Base-by-base conservation (phyloP, 139 green algal genomes). In the Coelastrella sp. region DNA sequence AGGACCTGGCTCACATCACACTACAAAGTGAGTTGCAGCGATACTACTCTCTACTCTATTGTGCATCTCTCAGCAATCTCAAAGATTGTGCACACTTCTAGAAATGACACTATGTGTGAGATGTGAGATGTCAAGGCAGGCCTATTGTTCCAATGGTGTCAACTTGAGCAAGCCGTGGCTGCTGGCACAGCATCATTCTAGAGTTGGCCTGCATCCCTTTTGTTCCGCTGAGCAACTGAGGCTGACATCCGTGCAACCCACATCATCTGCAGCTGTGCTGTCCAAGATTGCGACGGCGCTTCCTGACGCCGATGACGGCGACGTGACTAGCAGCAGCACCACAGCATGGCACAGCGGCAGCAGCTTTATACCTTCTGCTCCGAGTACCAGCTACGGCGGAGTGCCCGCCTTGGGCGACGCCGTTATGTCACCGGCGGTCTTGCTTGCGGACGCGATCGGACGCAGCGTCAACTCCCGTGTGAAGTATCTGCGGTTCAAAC, bases 1-100 rank as follows among this genome's bases (percentile, higher is more conserved):
- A 93, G 45, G 78, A 92, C 57, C 83, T 95, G 67, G 88, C 92
- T 4, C 77, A 92, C 7, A 91, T 95, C 35, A 89, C 92, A 17
- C 85, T 96, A 85, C 89, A 95, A 35, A 72, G 80, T 86, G 51
- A 86, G 78, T 84, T 11, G 32, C 17, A 37, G 50, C 11, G 11
- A 13, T 57, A 57, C 45, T 57, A 23, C 45, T 23, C 15, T 2
- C 1, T 57, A 57, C 45, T 57, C 45, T 57, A 57, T n/a, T n/a
- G n/a, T n/a, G n/a, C n/a, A n/a, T n/a, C n/a, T n/a, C n/a, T n/a
- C n/a, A n/a, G n/a, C n/a, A n/a, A n/a, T n/a, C n/a, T n/a, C n/a
- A n/a, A n/a, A n/a, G n/a, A n/a, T n/a, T n/a, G n/a, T n/a, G n/a
- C n/a, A n/a, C n/a, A n/a, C n/a, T n/a, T n/a, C n/a, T n/a, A n/a